Evolutionary conservation across 1,284 basidiomycete species (phyloP).

Genomic region (Malassezia obtusa): DNA sequence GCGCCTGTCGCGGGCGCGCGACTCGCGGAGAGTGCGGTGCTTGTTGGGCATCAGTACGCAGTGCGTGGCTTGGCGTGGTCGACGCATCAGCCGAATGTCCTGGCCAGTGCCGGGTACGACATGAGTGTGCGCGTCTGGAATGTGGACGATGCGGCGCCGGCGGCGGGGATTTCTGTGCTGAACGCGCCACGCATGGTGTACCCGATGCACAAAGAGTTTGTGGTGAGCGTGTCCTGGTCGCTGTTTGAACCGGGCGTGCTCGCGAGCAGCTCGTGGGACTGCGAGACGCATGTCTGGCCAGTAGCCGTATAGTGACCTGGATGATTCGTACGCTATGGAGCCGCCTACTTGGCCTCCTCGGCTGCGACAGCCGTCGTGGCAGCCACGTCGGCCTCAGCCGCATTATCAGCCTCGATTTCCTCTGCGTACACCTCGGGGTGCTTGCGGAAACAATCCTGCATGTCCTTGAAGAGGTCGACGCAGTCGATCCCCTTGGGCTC

Average conservation of each 20-base stretch:
- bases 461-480: slow-evolving; percentile 90
- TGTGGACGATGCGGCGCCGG: slow-evolving; percentile 23
- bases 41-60: slow-evolving; percentile 52
- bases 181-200: slow-evolving; percentile 58
- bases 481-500: slow-evolving; percentile 98
- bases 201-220: slow-evolving; percentile 85
- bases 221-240: slow-evolving; percentile 76
- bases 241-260: slow-evolving; percentile 70
- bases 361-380: not conserved
- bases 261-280: slow-evolving; percentile 83
- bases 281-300: slow-evolving; percentile 62
- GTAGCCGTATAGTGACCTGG: slow-evolving; percentile 6
- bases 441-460: slow-evolving; percentile 95
- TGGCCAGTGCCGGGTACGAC: slow-evolving; percentile 82
- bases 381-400: slow-evolving; percentile 23
- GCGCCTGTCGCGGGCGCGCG: not conserved
- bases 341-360: not conserved
- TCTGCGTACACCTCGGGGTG: slow-evolving; percentile 92
- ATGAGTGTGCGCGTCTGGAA: slow-evolving; percentile 82
- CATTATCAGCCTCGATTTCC: slow-evolving; percentile 50
- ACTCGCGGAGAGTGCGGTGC: slow-evolving; percentile 22
- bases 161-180: slow-evolving; percentile 8
- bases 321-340: not conserved
- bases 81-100: slow-evolving; percentile 61
- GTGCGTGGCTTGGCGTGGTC: slow-evolving; percentile 51